Percentiles rank a stretch among this genome's conserved stretches.
These are phyloP conservation scores for Karstenula rhodostoma DNA, from an alignment of 2,329 filamentous ascomycete genomes.

Conservation along the genomic window DNA sequence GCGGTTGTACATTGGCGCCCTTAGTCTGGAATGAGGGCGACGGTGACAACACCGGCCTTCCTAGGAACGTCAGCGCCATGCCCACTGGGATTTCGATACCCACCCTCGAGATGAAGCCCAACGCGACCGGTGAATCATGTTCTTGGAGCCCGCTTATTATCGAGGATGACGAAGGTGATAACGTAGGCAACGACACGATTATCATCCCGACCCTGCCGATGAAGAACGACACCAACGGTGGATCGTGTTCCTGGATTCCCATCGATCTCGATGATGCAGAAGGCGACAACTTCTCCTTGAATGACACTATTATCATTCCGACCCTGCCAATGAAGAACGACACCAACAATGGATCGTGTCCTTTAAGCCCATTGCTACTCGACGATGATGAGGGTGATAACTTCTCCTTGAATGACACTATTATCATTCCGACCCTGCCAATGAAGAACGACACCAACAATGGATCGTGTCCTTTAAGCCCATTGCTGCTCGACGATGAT, in stretches of 20 bases:
- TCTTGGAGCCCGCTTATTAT: neutral
- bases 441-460: neutral
- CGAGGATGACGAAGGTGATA: neutral
- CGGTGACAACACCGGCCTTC: neutral
- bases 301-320: neutral
- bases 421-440: neutral
- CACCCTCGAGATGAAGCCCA: neutral
- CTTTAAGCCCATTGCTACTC: neutral
- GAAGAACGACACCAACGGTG: neutral
- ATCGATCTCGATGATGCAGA: neutral
- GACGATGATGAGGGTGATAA: conserved; percentile 1
- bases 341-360: neutral
- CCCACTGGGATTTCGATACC: neutral
- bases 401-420: neutral
- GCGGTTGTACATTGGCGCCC: neutral
- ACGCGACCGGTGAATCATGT: neutral
- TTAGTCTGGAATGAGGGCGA: neutral
- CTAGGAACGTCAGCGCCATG: neutral
- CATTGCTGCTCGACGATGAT: neutral
- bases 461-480: neutral
- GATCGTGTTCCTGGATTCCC: neutral
- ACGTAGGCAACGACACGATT: neutral
- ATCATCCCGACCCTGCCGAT: neutral
- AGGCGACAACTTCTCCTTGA: neutral
- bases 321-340: neutral